Evolutionary conservation across 129 eudicot genomes (phyloP), one percentile per base, ranked within the genome.

Genomic region (Chrysanthemum lavandulifolium): DNA sequence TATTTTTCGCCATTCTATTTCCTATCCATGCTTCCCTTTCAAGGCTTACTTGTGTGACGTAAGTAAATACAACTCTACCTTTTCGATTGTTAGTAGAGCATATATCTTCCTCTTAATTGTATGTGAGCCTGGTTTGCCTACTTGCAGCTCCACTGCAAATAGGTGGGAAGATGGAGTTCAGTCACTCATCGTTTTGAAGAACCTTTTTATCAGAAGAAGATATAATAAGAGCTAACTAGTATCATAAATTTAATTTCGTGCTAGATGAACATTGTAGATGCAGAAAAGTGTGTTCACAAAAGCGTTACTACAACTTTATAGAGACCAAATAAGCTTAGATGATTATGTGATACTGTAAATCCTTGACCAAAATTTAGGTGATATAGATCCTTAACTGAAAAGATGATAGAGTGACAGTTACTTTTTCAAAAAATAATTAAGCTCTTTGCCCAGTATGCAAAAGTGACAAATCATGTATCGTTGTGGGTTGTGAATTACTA

Each of bases 161-260:
- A 72, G n/a, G 57, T 71, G 67, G 73, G 67, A 58, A 72, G 66
- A 71, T 36, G 65, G 75, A 56, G 75, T 56, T 71, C 53, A 71
- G 21, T 58, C 65, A 71, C 65, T 71, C 75, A 12, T 36, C 7
- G 64, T 5, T 36, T 71, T 71, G 18, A 36, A 12, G 56, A 18
- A 13, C 8, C 7, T 4, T 50, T 68, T 68, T 47, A 68, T 68
- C 2, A 52, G 13, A 27, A 68, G 25, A 51, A 58, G 5, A 56
- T 14, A 55, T 55, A 40, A 72, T 23, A 13, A 72, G 13, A 6
- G 19, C 55, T 58, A 57, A 2, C 15, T 14, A 14, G 27, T 52
- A 15, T 27, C 49, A 56, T 36, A 11, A 55, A 70, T 55, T 18
- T 25, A 12, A 10, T 2, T 9, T 70, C 65, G 6, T 18, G 16